A percentile compares a stretch with the other conserved stretches of the same genome.
phyloP scores from a whole-genome alignment of 1,139 yeast species.

The Yamadazyma dushanensis region DNA sequence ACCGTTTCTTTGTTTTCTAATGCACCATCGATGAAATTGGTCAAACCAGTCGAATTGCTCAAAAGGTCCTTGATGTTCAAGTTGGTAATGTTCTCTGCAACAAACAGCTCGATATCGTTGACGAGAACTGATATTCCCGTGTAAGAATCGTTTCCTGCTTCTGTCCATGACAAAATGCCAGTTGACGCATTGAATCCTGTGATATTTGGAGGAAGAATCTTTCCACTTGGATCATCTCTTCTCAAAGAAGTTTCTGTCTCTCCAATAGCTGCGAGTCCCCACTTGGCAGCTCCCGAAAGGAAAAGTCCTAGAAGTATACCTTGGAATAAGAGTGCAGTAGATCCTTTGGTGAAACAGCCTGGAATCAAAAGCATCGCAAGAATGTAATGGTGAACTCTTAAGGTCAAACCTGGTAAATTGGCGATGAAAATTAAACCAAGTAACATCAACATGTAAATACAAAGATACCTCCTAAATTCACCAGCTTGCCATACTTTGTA shows the following conservation, averaged over 20 bases:
- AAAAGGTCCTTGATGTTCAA: constrained; percentile 41
- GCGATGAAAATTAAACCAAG: constrained; percentile 47
- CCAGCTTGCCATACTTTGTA: constrained; percentile 81
- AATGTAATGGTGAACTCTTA: constrained; percentile 88
- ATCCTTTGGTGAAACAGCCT: constrained; percentile 80
- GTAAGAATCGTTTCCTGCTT: constrained; percentile 7
- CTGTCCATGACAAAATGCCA: background rate
- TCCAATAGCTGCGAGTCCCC: constrained; percentile 91
- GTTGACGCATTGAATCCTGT: constrained; percentile 1
- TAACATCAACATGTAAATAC: constrained; percentile 52
- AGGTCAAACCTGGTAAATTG: constrained; percentile 64
- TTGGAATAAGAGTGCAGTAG: constrained; percentile 70
- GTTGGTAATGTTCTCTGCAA: constrained; percentile 47
- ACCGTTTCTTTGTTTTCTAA: constrained; percentile 22
- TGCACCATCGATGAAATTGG: constrained; percentile 24
- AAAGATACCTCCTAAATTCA: constrained; percentile 56
- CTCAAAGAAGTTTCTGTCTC: constrained; percentile 71
- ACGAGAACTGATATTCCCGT: constrained; percentile 61
- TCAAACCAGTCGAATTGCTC: constrained; percentile 32
- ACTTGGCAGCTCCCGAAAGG: constrained; percentile 81
- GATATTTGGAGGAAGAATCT: constrained; percentile 58
- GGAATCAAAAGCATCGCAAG: constrained; percentile 77
- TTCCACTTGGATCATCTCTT: constrained; percentile 75
- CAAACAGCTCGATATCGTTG: constrained; percentile 77
- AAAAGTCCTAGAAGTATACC: constrained; percentile 82